Percentiles rank a stretch among this genome's conserved stretches.
These are phyloP conservation scores for Lanmaoa rubissima DNA, from an alignment of 768 basidiomycete genomes.

Conservation along the genomic window DNA sequence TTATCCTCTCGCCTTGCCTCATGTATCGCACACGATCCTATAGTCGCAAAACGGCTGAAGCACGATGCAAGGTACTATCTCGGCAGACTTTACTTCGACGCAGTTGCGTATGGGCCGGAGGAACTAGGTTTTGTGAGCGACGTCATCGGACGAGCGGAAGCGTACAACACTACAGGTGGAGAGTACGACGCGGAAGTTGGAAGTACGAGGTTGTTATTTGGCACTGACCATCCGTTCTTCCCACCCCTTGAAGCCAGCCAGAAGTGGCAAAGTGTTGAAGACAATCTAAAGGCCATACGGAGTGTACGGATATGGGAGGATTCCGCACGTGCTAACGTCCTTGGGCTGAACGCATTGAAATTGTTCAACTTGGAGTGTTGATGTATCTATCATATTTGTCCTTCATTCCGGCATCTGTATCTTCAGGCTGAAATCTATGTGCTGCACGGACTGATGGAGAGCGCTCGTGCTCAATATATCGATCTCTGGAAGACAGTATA, in stretches of 20 bases:
- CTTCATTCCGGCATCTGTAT: constrained; percentile 64
- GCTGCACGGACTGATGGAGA: constrained; percentile 89
- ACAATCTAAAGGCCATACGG: constrained; percentile 80
- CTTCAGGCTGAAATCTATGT: constrained; percentile 97
- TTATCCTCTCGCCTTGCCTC: constrained; percentile 83
- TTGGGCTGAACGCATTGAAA: constrained; percentile 69
- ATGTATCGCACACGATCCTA: constrained; percentile 83
- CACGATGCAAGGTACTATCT: constrained; percentile 86
- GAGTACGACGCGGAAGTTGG: constrained; percentile 39
- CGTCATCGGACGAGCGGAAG: constrained; percentile 57
- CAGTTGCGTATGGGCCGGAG: constrained; percentile 86
- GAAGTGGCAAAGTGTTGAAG: constrained; percentile 84
- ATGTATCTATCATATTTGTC: constrained; percentile 11
- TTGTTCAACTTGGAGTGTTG: constrained; percentile 54
- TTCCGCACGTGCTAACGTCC: constrained; percentile 64
- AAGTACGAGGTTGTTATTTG: constrained; percentile 68
- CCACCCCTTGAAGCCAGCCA: constrained; percentile 67
- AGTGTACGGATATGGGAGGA: constrained; percentile 30
- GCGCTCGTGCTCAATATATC: constrained; percentile 92
- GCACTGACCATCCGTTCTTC: constrained; percentile 91
- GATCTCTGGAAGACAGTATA: constrained; percentile 57
- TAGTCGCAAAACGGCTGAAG: constrained; percentile 68
- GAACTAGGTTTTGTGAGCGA: constrained; percentile 79
- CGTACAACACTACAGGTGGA: constrained; percentile 40
- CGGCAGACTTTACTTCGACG: constrained; percentile 77